Conservation (phyloP, 2,329 filamentous ascomycete genomes). For the Penicillium sp. region DNA sequence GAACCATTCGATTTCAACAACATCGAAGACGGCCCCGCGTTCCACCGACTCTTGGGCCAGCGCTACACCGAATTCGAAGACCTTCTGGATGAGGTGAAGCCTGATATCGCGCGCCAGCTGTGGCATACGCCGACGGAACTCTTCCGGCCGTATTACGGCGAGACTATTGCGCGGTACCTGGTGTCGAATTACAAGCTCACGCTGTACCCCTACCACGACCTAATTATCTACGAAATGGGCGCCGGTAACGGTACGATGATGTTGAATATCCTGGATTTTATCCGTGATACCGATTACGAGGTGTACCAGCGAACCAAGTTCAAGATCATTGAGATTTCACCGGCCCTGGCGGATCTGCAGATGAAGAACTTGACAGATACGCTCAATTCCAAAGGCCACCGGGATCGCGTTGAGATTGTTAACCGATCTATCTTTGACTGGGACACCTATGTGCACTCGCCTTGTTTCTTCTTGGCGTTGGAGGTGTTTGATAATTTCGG, state of each 20-base stretch:
- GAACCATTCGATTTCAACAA: conserved; percentile 84
- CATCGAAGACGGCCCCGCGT: conserved; percentile 80
- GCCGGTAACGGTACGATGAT: conserved; percentile 96
- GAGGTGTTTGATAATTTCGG: conserved; percentile 99
- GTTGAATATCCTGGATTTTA: conserved; percentile 96
- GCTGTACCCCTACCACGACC: conserved; percentile 90
- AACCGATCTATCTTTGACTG: conserved; percentile 96
- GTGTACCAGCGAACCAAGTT: conserved; percentile 93
- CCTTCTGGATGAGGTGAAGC: conserved; percentile 68
- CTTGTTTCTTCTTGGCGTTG: conserved; percentile 96
- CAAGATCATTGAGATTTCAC: conserved; percentile 93
- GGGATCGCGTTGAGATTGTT: conserved; percentile 86
- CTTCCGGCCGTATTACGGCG: conserved; percentile 93
- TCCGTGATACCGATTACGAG: conserved; percentile 81
- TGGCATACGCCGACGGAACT: conserved; percentile 99
- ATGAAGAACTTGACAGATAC: conserved; percentile 65
- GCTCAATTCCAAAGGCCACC: conserved; percentile 70
- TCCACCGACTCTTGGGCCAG: conserved; percentile 71
- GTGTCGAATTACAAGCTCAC: conserved; percentile 94
- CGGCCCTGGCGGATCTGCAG: conserved; percentile 75
- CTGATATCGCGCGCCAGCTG: conserved; percentile 77
- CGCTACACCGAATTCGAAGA: conserved; percentile 92
- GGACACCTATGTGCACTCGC: conserved; percentile 80
- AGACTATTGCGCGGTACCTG: conserved; percentile 93
- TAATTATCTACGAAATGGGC: conserved; percentile 98